phyloP scores from a whole-genome alignment of 2,329 filamentous ascomycete genomes.

The Aspergillus pseudonomiae region DNA sequence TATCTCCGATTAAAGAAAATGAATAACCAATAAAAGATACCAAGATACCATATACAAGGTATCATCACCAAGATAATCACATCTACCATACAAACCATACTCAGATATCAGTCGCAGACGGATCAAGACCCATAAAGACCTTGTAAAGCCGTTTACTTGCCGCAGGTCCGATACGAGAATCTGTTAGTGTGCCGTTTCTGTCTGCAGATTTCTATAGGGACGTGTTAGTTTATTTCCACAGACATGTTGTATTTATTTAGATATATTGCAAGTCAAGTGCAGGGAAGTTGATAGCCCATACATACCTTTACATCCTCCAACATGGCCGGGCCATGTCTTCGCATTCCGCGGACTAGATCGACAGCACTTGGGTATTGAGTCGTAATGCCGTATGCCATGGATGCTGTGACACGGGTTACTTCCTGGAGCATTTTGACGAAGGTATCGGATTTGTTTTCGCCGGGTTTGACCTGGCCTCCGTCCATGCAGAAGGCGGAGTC shows the following conservation, averaged over 20 bases:
- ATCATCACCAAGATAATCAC: neutral
- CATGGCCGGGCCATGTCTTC: conserved; percentile 59
- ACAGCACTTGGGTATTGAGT: conserved; percentile 62
- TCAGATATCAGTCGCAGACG: conserved; percentile 48
- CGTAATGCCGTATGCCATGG: conserved; percentile 71
- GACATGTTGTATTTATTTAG: neutral
- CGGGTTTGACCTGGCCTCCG: conserved; percentile 71
- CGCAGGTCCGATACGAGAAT: conserved; percentile 51
- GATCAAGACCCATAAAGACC: conserved; percentile 52
- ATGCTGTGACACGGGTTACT: conserved; percentile 70
- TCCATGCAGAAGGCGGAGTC: conserved; percentile 74
- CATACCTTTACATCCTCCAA: conserved; percentile 62
- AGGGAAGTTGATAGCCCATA: conserved; percentile 21
- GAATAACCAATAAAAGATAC: neutral
- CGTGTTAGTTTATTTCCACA: neutral
- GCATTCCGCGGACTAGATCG: conserved; percentile 62
- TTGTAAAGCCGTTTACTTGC: conserved; percentile 52
- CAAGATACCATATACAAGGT: neutral
- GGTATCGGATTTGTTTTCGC: conserved; percentile 66
- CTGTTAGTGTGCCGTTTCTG: conserved; percentile 48
- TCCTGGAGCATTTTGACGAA: conserved; percentile 78
- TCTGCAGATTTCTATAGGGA: conserved; percentile 50
- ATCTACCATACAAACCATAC: neutral
- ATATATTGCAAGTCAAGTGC: neutral
- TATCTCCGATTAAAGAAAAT: neutral